A percentile compares a stretch with the other conserved stretches of the same genome.
These are phyloP conservation scores for Trifolium pratense DNA, from an alignment of 306 rosid species.

Conservation along the genomic window DNA sequence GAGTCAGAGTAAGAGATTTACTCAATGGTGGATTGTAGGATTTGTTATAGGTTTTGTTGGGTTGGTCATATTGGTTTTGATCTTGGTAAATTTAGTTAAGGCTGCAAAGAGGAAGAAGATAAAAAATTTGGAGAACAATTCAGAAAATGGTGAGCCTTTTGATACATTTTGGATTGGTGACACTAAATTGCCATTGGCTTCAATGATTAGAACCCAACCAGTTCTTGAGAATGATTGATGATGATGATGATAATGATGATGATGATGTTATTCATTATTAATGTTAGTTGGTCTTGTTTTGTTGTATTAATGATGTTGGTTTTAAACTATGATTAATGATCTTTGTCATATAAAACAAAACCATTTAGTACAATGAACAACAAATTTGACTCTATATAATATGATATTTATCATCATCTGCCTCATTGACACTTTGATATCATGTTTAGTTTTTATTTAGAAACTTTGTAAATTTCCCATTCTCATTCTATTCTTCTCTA, in stretches of 20 bases:
- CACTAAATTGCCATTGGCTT: constrained; percentile 80
- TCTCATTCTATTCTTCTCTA: too few relatives aligned
- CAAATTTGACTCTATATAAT: not conserved
- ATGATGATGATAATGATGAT: constrained; percentile 33
- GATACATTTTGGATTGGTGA: constrained; percentile 78
- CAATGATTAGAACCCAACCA: constrained; percentile 81
- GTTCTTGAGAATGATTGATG: constrained; percentile 56
- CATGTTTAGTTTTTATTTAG: too few relatives aligned
- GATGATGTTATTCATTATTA: constrained; percentile 28
- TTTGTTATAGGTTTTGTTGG: constrained; percentile 58
- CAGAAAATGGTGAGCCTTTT: constrained; percentile 65
- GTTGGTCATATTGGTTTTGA: constrained; percentile 49
- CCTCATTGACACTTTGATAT: too few relatives aligned
- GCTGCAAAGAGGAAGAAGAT: constrained; percentile 48
- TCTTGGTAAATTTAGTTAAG: constrained; percentile 41
- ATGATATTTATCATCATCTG: not conserved
- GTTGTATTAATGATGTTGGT: constrained; percentile 1
- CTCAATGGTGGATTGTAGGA: constrained; percentile 55
- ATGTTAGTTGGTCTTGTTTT: not conserved
- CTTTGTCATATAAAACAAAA: not conserved
- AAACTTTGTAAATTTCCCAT: too few relatives aligned
- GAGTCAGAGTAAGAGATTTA: constrained; percentile 9
- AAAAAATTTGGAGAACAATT: constrained; percentile 61
- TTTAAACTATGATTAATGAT: constrained; percentile 21
- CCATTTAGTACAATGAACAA: not conserved